Evolutionary conservation across 148 eudicot genomes (phyloP).

Genomic region (Rhododendron henanense): DNA sequence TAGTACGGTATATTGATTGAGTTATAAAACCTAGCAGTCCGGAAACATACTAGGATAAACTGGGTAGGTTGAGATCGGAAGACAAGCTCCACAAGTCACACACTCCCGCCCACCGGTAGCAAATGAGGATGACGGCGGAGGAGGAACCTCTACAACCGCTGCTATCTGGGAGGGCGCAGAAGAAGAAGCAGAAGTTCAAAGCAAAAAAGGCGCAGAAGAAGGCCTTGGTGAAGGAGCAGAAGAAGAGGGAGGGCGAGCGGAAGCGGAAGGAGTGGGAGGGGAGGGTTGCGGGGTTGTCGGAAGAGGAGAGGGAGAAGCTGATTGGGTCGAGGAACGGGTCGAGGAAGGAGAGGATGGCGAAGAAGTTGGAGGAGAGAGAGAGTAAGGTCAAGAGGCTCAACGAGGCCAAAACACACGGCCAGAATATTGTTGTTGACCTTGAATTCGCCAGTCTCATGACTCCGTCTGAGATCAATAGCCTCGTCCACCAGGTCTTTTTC

Average conservation of each 20-base stretch:
- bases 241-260: constrained; percentile 48
- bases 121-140: not conserved
- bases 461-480: constrained; percentile 59
- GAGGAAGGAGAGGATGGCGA: constrained; percentile 70
- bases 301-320: constrained; percentile 59
- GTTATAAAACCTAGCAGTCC: too few species aligned
- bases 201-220: constrained; percentile 85
- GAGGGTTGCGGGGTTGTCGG: constrained; percentile 41
- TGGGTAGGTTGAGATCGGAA: too few species aligned
- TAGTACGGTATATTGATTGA: too few species aligned
- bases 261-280: constrained; percentile 77
- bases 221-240: constrained; percentile 57
- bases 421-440: constrained; percentile 73
- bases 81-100: too few species aligned
- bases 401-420: constrained; percentile 47
- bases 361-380: constrained; percentile 44
- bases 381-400: constrained; percentile 49
- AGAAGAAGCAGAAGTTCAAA: constrained; percentile 58
- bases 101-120: too few species aligned
- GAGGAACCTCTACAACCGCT: not conserved
- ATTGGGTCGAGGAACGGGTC: constrained; percentile 49
- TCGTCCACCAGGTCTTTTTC: constrained; percentile 67
- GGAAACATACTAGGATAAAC: too few species aligned
- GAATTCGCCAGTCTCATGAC: constrained; percentile 75
- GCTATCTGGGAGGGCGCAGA: constrained; percentile 67